Conservation (phyloP, 805 yeast species). For the Priceomyces carsonii region DNA sequence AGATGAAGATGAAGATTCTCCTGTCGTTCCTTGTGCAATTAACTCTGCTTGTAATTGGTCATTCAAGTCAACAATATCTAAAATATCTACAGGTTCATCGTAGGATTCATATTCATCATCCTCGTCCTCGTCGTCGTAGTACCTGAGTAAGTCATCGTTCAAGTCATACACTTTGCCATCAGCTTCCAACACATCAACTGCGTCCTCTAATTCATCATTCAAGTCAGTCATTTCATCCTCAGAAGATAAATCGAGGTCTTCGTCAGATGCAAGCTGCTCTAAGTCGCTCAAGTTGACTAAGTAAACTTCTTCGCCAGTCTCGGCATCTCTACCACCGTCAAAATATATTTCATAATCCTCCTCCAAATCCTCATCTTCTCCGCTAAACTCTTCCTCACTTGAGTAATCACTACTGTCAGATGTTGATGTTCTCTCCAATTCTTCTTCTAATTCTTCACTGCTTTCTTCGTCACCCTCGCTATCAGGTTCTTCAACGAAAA, state of each 20-base stretch:
- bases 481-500: slow-evolving; percentile 47
- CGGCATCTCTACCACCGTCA: slow-evolving; percentile 24
- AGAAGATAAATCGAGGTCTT: slow-evolving; percentile 11
- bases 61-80: slow-evolving; percentile 38
- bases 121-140: slow-evolving; percentile 24
- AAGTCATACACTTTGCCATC: slow-evolving; percentile 26
- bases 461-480: slow-evolving; percentile 30
- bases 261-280: slow-evolving; percentile 11
- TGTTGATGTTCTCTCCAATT: slow-evolving; percentile 14
- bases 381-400: slow-evolving; percentile 8
- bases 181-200: slow-evolving; percentile 23
- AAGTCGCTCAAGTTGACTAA: slow-evolving; percentile 28
- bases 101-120: slow-evolving; percentile 13
- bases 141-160: slow-evolving; percentile 31
- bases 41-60: slow-evolving; percentile 40
- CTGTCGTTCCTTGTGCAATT: slow-evolving; percentile 6
- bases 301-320: slow-evolving; percentile 24
- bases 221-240: slow-evolving; percentile 23
- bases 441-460: slow-evolving; percentile 19
- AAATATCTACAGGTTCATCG: slow-evolving; percentile 30
- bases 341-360: slow-evolving; percentile 9
- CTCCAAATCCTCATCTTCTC: slow-evolving; percentile 9
- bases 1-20: slow-evolving; percentile 2
- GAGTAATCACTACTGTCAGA: slow-evolving; percentile 15
- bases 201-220: slow-evolving; percentile 37